Evolutionary conservation across 805 yeast species (phyloP), one percentile per base, ranked within the genome.

Genomic region (Saccharomycopsis javanensis): DNA sequence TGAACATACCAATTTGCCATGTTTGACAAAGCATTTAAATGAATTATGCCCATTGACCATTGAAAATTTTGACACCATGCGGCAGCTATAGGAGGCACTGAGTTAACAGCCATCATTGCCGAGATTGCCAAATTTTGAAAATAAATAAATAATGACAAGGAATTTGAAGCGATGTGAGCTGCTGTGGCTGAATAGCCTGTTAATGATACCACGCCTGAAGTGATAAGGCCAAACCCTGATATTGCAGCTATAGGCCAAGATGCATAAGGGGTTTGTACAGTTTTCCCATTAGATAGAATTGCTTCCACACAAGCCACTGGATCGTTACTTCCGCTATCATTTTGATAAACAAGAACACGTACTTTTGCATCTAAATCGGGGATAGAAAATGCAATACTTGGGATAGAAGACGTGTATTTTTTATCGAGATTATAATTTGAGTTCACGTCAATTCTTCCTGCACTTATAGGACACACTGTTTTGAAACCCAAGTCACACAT

Each of bases 21-120:
- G 48, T 75, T 69, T 69, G 91, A 97, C 81, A 92, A 85, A 66
- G 90, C 88, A 13, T 72, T 70, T 6, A 83, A 81, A 55, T 79
- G 78, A 64, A 94, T 87, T 62, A 92, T 84, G 51, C 99, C 99
- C 80, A 92, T 80, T 1, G 97, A 83, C 98, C 98, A 92, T 71
- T 82, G 83, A 75, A 94, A 94, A 73, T 92, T 94, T 71, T 92
- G 96, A 33, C 95, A 83, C 99, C 99, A 92, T 2, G 98, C 91
- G 2, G 96, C 89, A 4, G 97, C 98, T 64, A 94, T 91, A 2
- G 99, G 99, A 1, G 99, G 99, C 20, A 89, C 87, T 60, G 81
- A 75, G 20, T 88, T 80, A 31, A 92, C 97, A 57, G 95, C 97
- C 90, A 90, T 85, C 97, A 94, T 91, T 16, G 96, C 80, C 18